Evolutionary conservation across 805 yeast genomes (phyloP).

Genomic region (Monosporozyma servazzii): DNA sequence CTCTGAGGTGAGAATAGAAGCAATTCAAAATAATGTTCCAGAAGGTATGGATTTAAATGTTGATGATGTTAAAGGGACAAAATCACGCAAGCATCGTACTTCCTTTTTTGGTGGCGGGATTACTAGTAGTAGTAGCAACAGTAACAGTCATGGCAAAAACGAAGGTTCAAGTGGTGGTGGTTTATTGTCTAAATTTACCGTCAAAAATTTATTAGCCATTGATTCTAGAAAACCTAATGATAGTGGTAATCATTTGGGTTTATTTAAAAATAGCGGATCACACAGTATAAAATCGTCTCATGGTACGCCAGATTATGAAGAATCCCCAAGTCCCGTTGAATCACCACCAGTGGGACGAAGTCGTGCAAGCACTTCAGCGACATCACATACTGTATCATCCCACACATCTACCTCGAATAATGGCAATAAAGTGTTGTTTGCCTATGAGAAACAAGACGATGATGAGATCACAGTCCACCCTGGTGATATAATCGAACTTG

Average conservation of each 20-base stretch:
- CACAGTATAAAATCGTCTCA: background rate
- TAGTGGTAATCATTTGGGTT: background rate
- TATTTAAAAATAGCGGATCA: background rate
- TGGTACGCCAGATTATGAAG: background rate
- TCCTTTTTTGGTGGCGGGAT: slow-evolving; percentile 8
- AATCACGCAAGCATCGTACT: slow-evolving; percentile 37
- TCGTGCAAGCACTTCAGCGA: background rate
- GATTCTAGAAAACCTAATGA: background rate
- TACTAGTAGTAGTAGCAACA: background rate
- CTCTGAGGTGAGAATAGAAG: slow-evolving; percentile 81
- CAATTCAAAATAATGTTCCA: slow-evolving; percentile 77
- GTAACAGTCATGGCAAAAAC: background rate
- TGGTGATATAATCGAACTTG: slow-evolving; percentile 52
- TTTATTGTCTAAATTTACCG: slow-evolving; percentile 36
- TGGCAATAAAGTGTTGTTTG: slow-evolving; percentile 47
- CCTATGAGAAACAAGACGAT: slow-evolving; percentile 56
- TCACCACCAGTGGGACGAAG: background rate
- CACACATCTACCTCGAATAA: background rate
- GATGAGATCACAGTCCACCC: slow-evolving; percentile 61
- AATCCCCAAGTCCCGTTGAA: background rate
- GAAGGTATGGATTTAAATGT: slow-evolving; percentile 55
- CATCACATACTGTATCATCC: background rate
- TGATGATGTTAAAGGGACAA: slow-evolving; percentile 37
- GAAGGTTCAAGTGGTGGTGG: slow-evolving; percentile 18
- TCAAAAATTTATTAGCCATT: background rate